phyloP scores from a whole-genome alignment of 2,329 filamentous ascomycete species.

The Septoria petroselini region DNA sequence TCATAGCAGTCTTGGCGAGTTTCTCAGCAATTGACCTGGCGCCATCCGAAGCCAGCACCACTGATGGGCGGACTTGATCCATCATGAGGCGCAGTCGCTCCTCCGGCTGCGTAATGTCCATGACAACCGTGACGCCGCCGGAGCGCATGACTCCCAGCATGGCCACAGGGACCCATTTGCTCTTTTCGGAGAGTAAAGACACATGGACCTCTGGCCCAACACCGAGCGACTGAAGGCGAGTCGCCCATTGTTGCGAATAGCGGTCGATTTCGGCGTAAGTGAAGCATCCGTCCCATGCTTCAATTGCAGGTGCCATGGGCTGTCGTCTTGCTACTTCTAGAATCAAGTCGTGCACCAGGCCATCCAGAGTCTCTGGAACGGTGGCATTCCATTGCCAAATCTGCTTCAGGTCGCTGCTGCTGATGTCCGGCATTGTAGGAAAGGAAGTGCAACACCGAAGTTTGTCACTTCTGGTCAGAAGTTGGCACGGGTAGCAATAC shows the following conservation, averaged over 20 bases:
- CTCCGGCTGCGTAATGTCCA: slow-evolving; percentile 21
- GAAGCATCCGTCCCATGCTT: slow-evolving; percentile 31
- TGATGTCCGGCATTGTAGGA: background rate
- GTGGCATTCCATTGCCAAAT: slow-evolving; percentile 26
- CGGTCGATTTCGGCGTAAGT: slow-evolving; percentile 31
- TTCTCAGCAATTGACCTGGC: background rate
- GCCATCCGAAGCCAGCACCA: slow-evolving; percentile 9
- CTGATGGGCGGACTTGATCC: slow-evolving; percentile 27
- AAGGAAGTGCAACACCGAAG: background rate
- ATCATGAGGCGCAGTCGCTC: slow-evolving; percentile 32
- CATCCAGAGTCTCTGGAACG: slow-evolving; percentile 12
- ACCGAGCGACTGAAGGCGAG: slow-evolving; percentile 6
- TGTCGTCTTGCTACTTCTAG: slow-evolving; percentile 19
- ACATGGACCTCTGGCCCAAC: slow-evolving; percentile 16
- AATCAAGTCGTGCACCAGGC: slow-evolving; percentile 28
- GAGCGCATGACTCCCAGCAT: slow-evolving; percentile 35
- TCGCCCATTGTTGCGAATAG: slow-evolving; percentile 17
- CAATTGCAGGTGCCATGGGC: slow-evolving; percentile 28
- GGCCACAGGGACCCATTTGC: slow-evolving; percentile 29
- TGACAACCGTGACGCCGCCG: slow-evolving; percentile 31
- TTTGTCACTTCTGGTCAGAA: background rate
- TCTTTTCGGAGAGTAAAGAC: slow-evolving; percentile 33
- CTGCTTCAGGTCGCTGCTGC: slow-evolving; percentile 16
- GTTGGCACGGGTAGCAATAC: background rate
- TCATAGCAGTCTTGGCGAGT: background rate